Base-by-base conservation (phyloP, 2,329 filamentous ascomycete genomes). In the Pseudocercospora macadamiae region DNA sequence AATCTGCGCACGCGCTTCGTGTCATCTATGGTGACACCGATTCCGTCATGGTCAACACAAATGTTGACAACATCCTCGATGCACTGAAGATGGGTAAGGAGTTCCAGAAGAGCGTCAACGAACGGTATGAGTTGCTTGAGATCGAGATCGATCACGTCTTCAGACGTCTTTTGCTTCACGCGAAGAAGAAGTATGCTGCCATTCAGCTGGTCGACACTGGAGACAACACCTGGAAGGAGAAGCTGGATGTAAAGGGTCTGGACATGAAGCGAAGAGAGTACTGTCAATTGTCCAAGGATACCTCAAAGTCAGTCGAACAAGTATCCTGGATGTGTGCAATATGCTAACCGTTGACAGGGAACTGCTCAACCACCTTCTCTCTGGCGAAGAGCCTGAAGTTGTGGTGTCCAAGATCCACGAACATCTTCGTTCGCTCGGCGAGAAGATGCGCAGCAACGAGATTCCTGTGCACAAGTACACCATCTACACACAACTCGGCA, bases 1-100 rank as follows among this genome's bases (percentile, higher is more conserved):
- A 99, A 76, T 90, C 86, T 69, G 93, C 90, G 67, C 88, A 92
- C 60, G 72, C 72, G 14, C 83, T 99, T 26, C 90, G 95, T 70
- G 95, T 99, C 74, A 97, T 99, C 64, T 99, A 99, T 69, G 95
- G 95, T 79, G 95, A 99, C 77, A 99, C 95, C 10, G 95, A 99
- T 76, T 99, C 95, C 7, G 95, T 99, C 77, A 99, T 99, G 95
- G 97, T 99, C 80, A 99, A 99, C 72, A 96, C 95, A 64, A 97
- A 97, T 71, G 92, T 95, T 55, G 91, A 97, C 76, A 96, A 90
- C 66, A 89, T 97, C 26, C 86, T 90, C 28, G 92, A 96, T 69
- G 95, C 95, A 1, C 80, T 97, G 68, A 93, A 90, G 71, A 89
- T 99, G 52, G 96, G 95, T 57, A 88, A 91, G 44, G 91, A 97